Conservation (phyloP, 78 protist genomes). For the Trichosphaerium sp. region DNA sequence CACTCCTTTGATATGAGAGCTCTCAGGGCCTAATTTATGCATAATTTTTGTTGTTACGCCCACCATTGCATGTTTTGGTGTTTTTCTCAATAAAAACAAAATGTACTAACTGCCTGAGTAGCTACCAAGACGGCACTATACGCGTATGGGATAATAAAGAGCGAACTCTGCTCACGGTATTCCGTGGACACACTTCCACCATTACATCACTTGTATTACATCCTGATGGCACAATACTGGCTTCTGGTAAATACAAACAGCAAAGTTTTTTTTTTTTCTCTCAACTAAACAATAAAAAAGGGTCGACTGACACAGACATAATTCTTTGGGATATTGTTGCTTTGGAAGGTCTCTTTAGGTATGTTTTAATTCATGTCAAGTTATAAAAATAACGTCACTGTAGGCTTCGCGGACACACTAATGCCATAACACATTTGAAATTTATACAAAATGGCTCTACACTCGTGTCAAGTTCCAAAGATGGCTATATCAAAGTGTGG, state of each 20-base stretch:
- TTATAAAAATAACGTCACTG: not conserved
- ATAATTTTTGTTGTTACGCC: not conserved
- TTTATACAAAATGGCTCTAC: constrained; percentile 9
- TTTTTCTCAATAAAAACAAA: not conserved
- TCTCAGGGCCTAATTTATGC: not conserved
- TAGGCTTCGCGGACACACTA: constrained; percentile 68
- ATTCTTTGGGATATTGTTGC: constrained; percentile 84
- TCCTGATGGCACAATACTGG: constrained; percentile 35
- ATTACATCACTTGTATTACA: constrained; percentile 48
- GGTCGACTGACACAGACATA: constrained; percentile 64
- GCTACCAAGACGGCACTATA: constrained; percentile 57
- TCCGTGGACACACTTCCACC: constrained; percentile 58
- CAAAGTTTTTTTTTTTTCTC: too few species aligned
- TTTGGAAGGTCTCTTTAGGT: constrained; percentile 61
- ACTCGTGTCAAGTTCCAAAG: constrained; percentile 48
- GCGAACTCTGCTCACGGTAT: not conserved
- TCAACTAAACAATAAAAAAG: too few species aligned
- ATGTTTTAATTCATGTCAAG: constrained; percentile 1
- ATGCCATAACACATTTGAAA: constrained; percentile 20
- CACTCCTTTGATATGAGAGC: not conserved
- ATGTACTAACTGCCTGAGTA: not conserved
- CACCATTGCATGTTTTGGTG: not conserved
- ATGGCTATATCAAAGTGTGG: constrained; percentile 76
- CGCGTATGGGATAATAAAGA: constrained; percentile 37
- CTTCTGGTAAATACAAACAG: too few species aligned